Conservation (phyloP, 139 green algal genomes). For the Chlorella sp. region DNA sequence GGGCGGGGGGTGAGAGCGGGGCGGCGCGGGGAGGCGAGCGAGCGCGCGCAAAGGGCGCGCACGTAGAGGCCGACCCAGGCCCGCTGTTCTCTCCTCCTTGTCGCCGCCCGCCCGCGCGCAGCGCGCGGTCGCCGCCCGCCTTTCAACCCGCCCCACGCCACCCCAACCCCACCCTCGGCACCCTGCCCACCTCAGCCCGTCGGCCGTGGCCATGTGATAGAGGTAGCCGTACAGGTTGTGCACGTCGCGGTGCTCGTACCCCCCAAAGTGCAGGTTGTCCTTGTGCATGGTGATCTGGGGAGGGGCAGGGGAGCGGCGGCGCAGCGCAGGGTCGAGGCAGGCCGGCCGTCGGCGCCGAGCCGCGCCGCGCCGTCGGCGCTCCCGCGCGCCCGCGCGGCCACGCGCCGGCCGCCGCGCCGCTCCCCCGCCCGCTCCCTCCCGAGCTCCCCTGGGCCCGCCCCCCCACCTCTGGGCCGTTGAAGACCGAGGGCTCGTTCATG, state of each 20-base stretch:
- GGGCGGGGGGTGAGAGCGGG: not conserved
- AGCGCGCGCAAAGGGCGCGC: not conserved
- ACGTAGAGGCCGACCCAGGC: no score
- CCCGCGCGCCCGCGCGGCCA: not conserved
- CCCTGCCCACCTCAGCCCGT: slow-evolving; percentile 23
- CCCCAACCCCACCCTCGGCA: not conserved
- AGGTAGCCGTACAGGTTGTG: slow-evolving; percentile 96
- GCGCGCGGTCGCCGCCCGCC: not conserved
- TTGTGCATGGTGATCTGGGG: slow-evolving; percentile 90
- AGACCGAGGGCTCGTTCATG: slow-evolving; percentile 99
- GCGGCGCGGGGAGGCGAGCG: not conserved
- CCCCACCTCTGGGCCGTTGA: slow-evolving; percentile 95
- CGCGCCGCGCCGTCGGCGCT: not conserved
- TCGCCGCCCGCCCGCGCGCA: not conserved
- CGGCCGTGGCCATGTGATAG: slow-evolving; percentile 89
- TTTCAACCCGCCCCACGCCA: not conserved
- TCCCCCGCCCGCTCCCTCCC: not conserved
- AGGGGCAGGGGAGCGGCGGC: not conserved
- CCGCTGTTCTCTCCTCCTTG: not conserved
- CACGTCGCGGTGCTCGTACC: slow-evolving; percentile 92
- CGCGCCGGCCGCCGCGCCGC: not conserved
- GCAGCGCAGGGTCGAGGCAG: not conserved
- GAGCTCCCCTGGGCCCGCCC: no score
- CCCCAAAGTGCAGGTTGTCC: slow-evolving; percentile 84
- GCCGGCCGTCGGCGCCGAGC: not conserved